Conservation (phyloP, 495 filamentous ascomycete species). For the Xylaria intraflava region DNA sequence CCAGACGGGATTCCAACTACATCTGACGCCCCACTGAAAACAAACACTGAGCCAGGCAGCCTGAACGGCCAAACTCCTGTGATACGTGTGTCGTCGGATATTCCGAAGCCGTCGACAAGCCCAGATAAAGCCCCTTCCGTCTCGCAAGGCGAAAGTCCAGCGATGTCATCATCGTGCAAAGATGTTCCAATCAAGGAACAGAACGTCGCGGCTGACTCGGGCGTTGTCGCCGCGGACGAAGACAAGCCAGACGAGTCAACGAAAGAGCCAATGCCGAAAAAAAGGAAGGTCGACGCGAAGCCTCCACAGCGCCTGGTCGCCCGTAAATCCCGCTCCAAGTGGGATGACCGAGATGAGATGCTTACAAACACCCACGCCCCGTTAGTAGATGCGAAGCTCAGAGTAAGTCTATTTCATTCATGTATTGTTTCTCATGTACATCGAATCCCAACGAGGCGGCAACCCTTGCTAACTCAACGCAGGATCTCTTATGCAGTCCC, state of each 20-base stretch:
- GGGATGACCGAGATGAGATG: slow-evolving; percentile 25
- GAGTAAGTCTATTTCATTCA: slow-evolving; percentile 37
- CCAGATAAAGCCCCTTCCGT: not conserved
- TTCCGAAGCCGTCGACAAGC: not conserved
- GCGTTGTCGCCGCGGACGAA: slow-evolving; percentile 13
- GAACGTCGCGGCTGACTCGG: slow-evolving; percentile 8
- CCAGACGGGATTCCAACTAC: not conserved
- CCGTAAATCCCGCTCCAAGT: slow-evolving; percentile 21
- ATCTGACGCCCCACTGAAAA: not conserved
- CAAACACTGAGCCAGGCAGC: not conserved
- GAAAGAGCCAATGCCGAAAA: not conserved
- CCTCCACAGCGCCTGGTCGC: not conserved
- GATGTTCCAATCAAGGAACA: slow-evolving; percentile 4
- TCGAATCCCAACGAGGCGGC: not conserved
- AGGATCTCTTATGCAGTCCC: slow-evolving; percentile 52
- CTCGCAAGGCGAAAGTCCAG: not conserved
- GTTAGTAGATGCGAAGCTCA: slow-evolving; percentile 48
- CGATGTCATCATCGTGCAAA: not conserved
- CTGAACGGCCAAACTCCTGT: not conserved
- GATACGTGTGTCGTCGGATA: not conserved
- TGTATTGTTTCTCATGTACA: not conserved
- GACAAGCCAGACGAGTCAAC: slow-evolving; percentile 10
- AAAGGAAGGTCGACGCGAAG: slow-evolving; percentile 13
- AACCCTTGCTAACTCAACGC: slow-evolving; percentile 3
- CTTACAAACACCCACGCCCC: slow-evolving; percentile 50